These are phyloP conservation scores for Arthrobotrys conoides DNA, from an alignment of 2,329 filamentous ascomycete species.

Conservation along the genomic window DNA sequence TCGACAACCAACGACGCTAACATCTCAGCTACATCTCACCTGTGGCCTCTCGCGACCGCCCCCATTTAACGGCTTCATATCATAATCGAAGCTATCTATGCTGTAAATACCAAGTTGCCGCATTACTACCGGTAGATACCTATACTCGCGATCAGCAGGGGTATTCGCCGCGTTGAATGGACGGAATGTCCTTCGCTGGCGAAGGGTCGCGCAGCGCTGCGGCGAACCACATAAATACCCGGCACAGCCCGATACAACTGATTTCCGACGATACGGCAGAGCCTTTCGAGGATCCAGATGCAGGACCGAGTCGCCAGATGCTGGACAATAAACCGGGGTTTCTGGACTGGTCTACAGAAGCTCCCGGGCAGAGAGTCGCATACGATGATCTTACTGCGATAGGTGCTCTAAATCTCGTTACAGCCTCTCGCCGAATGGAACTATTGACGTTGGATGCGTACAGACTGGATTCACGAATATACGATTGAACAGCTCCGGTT, in stretches of 20 bases:
- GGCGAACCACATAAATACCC: slow-evolving; percentile 33
- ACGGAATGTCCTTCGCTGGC: slow-evolving; percentile 53
- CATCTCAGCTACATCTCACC: background rate
- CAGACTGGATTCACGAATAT: slow-evolving; percentile 98
- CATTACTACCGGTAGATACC: background rate
- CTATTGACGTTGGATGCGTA: slow-evolving; percentile 32
- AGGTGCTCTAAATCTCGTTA: slow-evolving; percentile 52
- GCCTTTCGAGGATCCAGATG: slow-evolving; percentile 30
- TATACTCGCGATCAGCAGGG: slow-evolving; percentile 37
- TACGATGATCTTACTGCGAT: slow-evolving; percentile 98
- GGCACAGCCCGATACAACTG: slow-evolving; percentile 44
- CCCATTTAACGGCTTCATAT: background rate
- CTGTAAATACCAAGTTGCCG: slow-evolving; percentile 29
- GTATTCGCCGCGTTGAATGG: slow-evolving; percentile 18
- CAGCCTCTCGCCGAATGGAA: slow-evolving; percentile 12
- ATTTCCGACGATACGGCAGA: slow-evolving; percentile 24
- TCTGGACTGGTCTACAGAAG: slow-evolving; percentile 88
- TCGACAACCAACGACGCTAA: background rate
- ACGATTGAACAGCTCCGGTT: slow-evolving; percentile 93
- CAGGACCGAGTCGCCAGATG: slow-evolving; percentile 36
- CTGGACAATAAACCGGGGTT: slow-evolving; percentile 45
- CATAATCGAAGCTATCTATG: background rate
- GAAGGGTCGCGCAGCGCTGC: slow-evolving; percentile 57
- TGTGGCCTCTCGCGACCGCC: background rate
- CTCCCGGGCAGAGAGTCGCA: slow-evolving; percentile 87